Conservation (phyloP, 1,284 basidiomycete species). For the Austropuccinia psidii region DNA sequence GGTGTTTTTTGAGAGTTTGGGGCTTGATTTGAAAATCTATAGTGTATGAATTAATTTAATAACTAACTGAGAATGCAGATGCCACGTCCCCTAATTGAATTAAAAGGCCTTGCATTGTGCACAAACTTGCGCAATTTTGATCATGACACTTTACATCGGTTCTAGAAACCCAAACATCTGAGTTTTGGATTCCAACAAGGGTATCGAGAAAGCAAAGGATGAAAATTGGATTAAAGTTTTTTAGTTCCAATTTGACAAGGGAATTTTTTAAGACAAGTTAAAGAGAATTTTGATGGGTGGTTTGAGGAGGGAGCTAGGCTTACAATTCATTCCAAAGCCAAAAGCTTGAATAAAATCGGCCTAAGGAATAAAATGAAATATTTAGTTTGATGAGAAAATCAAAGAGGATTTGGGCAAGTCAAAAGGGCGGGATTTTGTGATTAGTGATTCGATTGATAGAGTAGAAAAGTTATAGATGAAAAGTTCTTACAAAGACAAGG, state of each 20-base stretch:
- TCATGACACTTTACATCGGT: not conserved
- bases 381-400: too few species aligned
- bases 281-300: too few species aligned
- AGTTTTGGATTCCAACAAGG: not conserved
- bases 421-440: not conserved
- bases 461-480: not conserved
- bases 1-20: too few species aligned
- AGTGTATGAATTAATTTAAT: not conserved
- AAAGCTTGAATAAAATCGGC: constrained; percentile 35
- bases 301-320: not conserved
- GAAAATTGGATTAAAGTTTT: not conserved
- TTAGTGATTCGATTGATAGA: not conserved
- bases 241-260: not conserved
- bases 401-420: too few species aligned
- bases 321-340: constrained; percentile 36
- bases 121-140: not conserved
- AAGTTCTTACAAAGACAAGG: constrained; percentile 18
- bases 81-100: constrained; percentile 33
- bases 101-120: constrained; percentile 32
- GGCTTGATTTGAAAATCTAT: too few species aligned
- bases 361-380: not conserved
- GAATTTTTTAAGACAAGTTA: too few species aligned
- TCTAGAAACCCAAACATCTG: constrained; percentile 11
- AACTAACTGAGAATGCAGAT: constrained; percentile 23
- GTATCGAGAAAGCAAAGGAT: not conserved